These are phyloP conservation scores for Dothistroma pini DNA, from an alignment of 2,329 filamentous ascomycete genomes.

Conservation along the genomic window DNA sequence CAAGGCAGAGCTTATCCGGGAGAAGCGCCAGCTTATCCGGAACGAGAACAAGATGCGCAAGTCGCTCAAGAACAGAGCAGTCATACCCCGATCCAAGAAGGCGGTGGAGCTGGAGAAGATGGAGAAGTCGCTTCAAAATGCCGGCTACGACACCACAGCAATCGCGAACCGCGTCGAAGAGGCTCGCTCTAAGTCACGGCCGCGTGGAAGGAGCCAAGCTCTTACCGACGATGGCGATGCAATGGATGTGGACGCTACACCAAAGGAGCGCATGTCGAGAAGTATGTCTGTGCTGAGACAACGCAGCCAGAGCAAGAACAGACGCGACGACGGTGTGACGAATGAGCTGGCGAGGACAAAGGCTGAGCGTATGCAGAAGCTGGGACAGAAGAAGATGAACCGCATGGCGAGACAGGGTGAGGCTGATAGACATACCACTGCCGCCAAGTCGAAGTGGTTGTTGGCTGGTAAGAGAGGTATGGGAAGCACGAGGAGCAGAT, in stretches of 20 bases:
- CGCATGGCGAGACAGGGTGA: slow-evolving; percentile 96
- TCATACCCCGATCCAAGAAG: slow-evolving; percentile 79
- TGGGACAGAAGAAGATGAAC: slow-evolving; percentile 98
- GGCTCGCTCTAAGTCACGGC: slow-evolving; percentile 62
- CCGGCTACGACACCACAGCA: slow-evolving; percentile 78
- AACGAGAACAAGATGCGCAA: slow-evolving; percentile 96
- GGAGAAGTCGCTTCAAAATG: slow-evolving; percentile 76
- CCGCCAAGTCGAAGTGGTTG: slow-evolving; percentile 83
- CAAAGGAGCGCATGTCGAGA: slow-evolving; percentile 49
- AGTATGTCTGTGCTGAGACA: slow-evolving; percentile 60
- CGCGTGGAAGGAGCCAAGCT: slow-evolving; percentile 65
- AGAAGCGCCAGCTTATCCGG: slow-evolving; percentile 87
- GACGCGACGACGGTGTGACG: slow-evolving; percentile 72
- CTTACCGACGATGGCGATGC: slow-evolving; percentile 62
- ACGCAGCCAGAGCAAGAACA: slow-evolving; percentile 62
- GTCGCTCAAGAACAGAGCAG: slow-evolving; percentile 92
- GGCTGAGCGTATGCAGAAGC: slow-evolving; percentile 81
- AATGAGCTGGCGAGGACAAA: slow-evolving; percentile 65
- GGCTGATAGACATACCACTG: slow-evolving; percentile 83
- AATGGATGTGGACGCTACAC: slow-evolving; percentile 63
- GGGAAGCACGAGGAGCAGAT: slow-evolving; percentile 64
- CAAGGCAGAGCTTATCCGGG: slow-evolving; percentile 92
- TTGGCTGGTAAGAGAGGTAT: slow-evolving; percentile 90
- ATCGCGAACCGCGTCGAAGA: slow-evolving; percentile 57
- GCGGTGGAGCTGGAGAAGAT: slow-evolving; percentile 83